Evolutionary conservation across 2,329 filamentous ascomycete genomes (phyloP), one percentile per base, ranked within the genome.

Genomic region (Canariomyces notabilis): DNA sequence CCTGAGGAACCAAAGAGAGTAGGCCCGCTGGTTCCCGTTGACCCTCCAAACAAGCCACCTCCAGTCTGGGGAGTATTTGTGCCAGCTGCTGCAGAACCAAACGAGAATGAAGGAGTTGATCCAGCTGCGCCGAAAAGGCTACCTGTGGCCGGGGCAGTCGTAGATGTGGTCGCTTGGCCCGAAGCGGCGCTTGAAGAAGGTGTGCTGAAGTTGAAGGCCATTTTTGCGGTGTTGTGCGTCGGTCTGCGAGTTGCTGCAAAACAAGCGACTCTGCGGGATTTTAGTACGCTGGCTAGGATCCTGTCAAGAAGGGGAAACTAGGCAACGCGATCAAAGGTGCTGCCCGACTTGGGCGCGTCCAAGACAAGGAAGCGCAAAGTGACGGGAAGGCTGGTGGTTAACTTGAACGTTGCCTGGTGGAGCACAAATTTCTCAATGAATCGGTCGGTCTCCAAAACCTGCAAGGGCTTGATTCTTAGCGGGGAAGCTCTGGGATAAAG

Each of bases 1-100:
- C 51, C 55, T 15, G 55, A 31, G 42, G 55, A 61, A 31, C 66
- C 64, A 54, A 71, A 70, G n/a, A 70, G 44, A 39, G 60, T 23
- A 32, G 60, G 38, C 15, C 57, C 43, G 12, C 52, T 49, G 20
- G 51, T 37, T 15, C 54, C 39, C 40, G 50, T 19, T 23, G 46
- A 26, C 12, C 48, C 48, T 36, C 53, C 54, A 38, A 57, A 57
- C 42, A 56, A 50, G 21, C 60, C 46, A 32, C 53, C 37, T 26
- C 37, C 42, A 6, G 55, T 19, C 26, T 50, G 46, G 4, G 46
- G 49, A 36, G 55, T 49, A 46, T 34, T 50, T 34, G 52, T 48
- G 38, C 35, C 32, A 9, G 36, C 39, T n/a, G 49, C 33, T n/a
- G 50, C 20, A 5, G 49, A 52, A 14, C 45, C 37, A 23, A 57